phyloP scores from a whole-genome alignment of 768 basidiomycete species.

The Fomitopsis serialis region DNA sequence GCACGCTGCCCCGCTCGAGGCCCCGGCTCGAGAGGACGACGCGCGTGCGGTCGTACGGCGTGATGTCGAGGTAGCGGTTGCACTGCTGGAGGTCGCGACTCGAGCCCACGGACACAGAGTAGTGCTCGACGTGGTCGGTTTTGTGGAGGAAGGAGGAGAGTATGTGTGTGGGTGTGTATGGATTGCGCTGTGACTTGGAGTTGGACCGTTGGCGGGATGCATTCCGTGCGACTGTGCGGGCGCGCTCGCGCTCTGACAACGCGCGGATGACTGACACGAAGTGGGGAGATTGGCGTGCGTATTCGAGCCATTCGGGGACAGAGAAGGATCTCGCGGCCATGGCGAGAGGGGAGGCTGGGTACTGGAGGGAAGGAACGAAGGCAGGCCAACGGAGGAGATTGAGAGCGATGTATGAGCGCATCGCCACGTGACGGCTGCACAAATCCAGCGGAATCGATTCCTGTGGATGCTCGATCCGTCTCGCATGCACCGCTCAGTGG shows the following conservation, averaged over 20 bases:
- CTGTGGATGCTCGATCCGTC: no score
- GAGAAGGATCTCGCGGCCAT: not conserved
- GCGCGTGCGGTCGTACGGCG: conserved; percentile 80
- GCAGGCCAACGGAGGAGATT: no score
- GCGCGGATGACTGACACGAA: conserved; percentile 27
- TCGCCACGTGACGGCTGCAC: no score
- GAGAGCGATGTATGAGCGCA: not conserved
- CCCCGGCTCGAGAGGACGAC: conserved; percentile 41
- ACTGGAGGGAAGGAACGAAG: no score
- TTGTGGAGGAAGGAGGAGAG: conserved; percentile 15
- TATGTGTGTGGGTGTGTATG: conserved; percentile 6
- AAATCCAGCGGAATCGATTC: no score
- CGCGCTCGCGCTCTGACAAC: conserved; percentile 34
- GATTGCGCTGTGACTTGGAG: conserved; percentile 16
- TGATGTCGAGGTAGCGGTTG: conserved; percentile 72
- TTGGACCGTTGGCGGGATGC: conserved; percentile 18
- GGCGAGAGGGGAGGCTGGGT: not conserved
- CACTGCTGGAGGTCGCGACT: conserved; percentile 35
- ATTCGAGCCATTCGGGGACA: conserved; percentile 22
- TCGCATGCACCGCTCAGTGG: not conserved
- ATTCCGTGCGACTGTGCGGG: conserved; percentile 26
- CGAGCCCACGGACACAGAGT: conserved; percentile 49
- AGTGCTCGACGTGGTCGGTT: conserved; percentile 35
- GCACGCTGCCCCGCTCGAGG: conserved; percentile 1
- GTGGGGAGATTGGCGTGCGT: conserved; percentile 20